Base-by-base conservation (phyloP, 108 stramenopile species). In the Heterococcus sp. region DNA sequence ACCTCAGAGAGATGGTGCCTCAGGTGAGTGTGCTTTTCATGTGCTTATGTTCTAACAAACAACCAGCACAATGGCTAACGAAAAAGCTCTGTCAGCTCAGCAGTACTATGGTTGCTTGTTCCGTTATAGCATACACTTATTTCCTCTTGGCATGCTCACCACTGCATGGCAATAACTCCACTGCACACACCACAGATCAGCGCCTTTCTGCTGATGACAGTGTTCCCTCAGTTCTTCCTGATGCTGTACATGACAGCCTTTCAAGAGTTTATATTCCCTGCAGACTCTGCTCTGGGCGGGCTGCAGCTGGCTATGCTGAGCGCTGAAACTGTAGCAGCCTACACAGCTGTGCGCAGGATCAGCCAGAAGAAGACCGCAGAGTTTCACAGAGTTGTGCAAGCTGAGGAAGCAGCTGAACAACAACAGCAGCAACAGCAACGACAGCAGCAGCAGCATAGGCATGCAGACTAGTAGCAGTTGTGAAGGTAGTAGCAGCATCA, bases 1-100 rank as follows among this genome's bases (percentile, higher is more conserved):
- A 81, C 65, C 72, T 81, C 69, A 70, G 73, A 32, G 79, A 81
- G 29, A 81, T 81, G 79, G 79, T 81, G 46, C 21, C 4, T 3
- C 58, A 66, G 29, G 64, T 64, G 73, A 2, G 68, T 30, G 32
- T n/a, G n/a, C n/a, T n/a, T n/a, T n/a, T n/a, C n/a, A n/a, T n/a
- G n/a, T n/a, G n/a, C n/a, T n/a, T n/a, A n/a, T n/a, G n/a, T n/a
- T n/a, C n/a, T n/a, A n/a, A n/a, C n/a, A n/a, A n/a, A n/a, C n/a
- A n/a, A n/a, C n/a, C n/a, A n/a, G n/a, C n/a, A n/a, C n/a, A n/a
- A n/a, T n/a, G n/a, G n/a, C n/a, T n/a, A n/a, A n/a, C n/a, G n/a
- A n/a, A n/a, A n/a, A n/a, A n/a, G n/a, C n/a, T n/a, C n/a, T n/a
- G n/a, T n/a, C n/a, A n/a, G n/a, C n/a, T n/a, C n/a, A n/a, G n/a